phyloP scores from a whole-genome alignment of 176 grass and related monocot species.

The Carex cristatella region DNA sequence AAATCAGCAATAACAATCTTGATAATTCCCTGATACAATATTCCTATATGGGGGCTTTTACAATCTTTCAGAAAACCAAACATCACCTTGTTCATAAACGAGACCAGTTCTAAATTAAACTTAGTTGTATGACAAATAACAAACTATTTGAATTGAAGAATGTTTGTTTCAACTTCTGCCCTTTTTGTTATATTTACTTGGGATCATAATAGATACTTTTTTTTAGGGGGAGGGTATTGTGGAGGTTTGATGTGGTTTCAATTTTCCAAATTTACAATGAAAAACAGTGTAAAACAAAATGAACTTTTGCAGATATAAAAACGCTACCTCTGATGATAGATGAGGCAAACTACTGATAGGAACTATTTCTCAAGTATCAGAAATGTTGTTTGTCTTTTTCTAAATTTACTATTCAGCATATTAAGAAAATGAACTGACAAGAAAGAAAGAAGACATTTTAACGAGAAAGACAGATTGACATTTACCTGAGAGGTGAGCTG shows the following conservation, averaged over 20 bases:
- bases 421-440: neutral
- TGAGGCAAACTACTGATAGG: neutral
- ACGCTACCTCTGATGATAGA: neutral
- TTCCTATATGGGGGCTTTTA: neutral
- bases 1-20: neutral
- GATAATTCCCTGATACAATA: neutral
- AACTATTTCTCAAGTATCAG: neutral
- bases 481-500: conserved; percentile 73
- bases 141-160: neutral
- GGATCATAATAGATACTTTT: neutral
- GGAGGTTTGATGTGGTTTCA: neutral
- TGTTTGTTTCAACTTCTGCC: neutral
- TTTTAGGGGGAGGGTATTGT: neutral
- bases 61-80: neutral
- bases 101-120: neutral
- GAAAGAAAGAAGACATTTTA: neutral
- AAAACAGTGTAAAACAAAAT: neutral
- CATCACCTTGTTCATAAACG: neutral
- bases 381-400: neutral
- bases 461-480: neutral
- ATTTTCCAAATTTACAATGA: neutral
- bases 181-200: neutral
- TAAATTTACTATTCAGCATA: neutral
- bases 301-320: neutral
- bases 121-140: neutral